Base-by-base conservation (phyloP, 1,284 basidiomycete species). In the Veloporphyrellus conicus region DNA sequence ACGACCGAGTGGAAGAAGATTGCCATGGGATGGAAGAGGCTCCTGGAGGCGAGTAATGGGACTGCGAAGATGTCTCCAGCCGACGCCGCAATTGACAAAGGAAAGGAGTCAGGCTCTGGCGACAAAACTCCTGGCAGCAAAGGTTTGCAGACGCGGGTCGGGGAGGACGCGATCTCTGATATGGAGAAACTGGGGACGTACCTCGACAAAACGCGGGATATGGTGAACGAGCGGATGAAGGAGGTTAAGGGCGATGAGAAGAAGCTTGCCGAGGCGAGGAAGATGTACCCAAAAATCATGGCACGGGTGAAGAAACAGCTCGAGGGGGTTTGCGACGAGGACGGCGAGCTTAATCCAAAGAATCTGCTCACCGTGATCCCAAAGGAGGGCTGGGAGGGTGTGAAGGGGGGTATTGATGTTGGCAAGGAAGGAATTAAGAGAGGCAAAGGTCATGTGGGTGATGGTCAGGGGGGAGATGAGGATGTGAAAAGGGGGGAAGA, bases 181-280 rank as follows among this genome's bases (percentile, higher is more conserved):
- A 34, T 48, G 27, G 44, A 19, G 15, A 43, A 37, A 18, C 43
- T 60, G 3, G 57, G 39, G 1, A 47, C 45, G 43, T 49, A 43
- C 8, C 48, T 60, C 36, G 62, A 62, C 43, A 29, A 51, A 46
- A 53, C 44, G 15, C 51, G 43, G 3, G 52, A 62, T 34, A 45
- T 47, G 50, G 45, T 58, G n/a, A 44, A 48, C 18, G 47, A 50
- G 14, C 52, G 44, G 40, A 48, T 43, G 40, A 39, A 48, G 34
- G 51, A 63, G 28, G 23, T 61, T 39, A 40, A 40, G 15, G 43
- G 42, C 1, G 52, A 63, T 32, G 45, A 55, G 38, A 47, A 40
- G 49, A 61, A 60, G 36, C 52, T 61, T 19, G 22, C 50, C 38
- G 50, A 47, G 31, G 58, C 54, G 32, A 52, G 53, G 45, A 49